These are phyloP conservation scores for Aspergillus felis DNA, from an alignment of 2,329 filamentous ascomycete species.

Conservation along the genomic window DNA sequence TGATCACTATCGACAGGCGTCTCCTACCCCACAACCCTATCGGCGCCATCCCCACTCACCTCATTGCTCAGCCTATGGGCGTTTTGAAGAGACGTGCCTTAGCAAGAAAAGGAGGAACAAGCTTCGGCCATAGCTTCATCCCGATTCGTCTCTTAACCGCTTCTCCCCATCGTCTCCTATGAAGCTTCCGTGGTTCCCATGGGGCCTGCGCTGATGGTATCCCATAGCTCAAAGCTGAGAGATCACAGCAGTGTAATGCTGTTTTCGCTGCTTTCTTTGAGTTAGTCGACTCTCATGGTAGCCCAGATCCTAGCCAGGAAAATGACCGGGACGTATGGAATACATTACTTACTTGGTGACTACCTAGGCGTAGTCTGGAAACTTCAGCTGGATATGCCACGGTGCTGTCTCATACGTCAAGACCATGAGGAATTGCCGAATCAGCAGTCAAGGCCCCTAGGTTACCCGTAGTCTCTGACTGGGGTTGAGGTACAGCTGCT, in stretches of 20 bases:
- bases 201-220: constrained; percentile 10
- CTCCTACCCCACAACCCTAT: not conserved
- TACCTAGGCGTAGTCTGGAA: constrained; percentile 5
- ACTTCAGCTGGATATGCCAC: constrained; percentile 7
- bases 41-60: not conserved
- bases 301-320: not conserved
- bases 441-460: constrained; percentile 5
- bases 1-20: not conserved
- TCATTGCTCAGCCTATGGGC: not conserved
- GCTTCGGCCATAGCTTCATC: not conserved
- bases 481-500: not conserved
- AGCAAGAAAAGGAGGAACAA: not conserved
- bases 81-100: not conserved
- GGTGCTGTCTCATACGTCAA: constrained; percentile 22
- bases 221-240: constrained; percentile 10
- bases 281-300: not conserved
- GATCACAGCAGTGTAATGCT: constrained; percentile 5
- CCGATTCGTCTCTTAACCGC: not conserved
- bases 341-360: constrained; percentile 2
- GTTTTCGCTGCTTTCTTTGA: not conserved
- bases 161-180: not conserved
- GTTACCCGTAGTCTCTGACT: not conserved
- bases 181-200: constrained; percentile 2
- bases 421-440: constrained; percentile 11
- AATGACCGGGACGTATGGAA: constrained; percentile 2